These are phyloP conservation scores for Ceratocystis eucalypticola DNA, from an alignment of 2,329 filamentous ascomycete genomes.

Conservation along the genomic window DNA sequence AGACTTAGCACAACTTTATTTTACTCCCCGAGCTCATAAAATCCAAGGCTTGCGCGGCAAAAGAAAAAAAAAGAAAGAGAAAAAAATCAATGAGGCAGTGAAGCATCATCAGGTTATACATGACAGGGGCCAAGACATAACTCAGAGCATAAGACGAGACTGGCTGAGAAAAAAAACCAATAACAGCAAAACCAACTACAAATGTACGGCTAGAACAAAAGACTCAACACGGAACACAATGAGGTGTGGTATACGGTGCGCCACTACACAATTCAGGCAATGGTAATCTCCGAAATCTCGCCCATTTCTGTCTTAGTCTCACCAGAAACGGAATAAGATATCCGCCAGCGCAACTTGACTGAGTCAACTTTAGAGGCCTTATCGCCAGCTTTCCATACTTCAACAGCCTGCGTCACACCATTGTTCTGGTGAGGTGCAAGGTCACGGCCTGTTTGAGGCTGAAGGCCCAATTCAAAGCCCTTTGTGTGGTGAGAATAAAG, in stretches of 20 bases:
- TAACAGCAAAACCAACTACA: conserved; percentile 2
- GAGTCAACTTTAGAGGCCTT: conserved; percentile 52
- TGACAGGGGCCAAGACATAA: background rate
- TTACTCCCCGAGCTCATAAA: background rate
- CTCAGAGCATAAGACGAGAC: background rate
- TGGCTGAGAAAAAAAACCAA: background rate
- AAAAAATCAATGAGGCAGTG: background rate
- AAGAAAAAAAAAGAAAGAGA: background rate
- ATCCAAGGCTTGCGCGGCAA: background rate
- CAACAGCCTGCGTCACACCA: conserved; percentile 71
- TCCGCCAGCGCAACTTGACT: conserved; percentile 85
- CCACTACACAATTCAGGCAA: conserved; percentile 38
- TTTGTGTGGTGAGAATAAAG: conserved; percentile 26
- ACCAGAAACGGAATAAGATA: conserved; percentile 58
- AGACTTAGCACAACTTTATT: background rate
- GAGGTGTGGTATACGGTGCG: background rate
- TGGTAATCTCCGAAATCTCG: conserved; percentile 64
- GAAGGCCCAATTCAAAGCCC: conserved; percentile 68
- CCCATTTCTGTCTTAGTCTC: conserved; percentile 66
- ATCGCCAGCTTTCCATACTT: conserved; percentile 60
- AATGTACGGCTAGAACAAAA: background rate
- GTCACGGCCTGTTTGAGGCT: conserved; percentile 69
- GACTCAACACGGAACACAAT: background rate
- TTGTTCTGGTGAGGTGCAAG: conserved; percentile 58
- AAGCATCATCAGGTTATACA: background rate